phyloP scores from a whole-genome alignment of 2,329 filamentous ascomycete species.

The Colletotrichum australisinense region DNA sequence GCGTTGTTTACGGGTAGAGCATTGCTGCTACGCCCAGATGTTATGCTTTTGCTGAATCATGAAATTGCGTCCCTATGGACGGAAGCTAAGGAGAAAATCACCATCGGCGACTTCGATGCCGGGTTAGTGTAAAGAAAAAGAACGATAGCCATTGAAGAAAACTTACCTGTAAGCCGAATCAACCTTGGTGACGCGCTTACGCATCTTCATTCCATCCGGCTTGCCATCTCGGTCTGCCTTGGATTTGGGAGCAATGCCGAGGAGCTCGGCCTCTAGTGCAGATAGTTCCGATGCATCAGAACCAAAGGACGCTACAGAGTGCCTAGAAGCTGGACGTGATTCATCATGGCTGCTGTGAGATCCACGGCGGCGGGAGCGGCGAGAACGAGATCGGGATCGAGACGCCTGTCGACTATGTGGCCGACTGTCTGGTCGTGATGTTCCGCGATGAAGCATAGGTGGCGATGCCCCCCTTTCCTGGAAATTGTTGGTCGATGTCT shows the following conservation, averaged over 20 bases:
- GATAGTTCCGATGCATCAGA: conserved; percentile 47
- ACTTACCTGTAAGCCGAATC: conserved; percentile 53
- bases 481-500: conserved; percentile 1
- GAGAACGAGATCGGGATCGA: neutral
- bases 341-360: conserved; percentile 26
- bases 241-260: conserved; percentile 46
- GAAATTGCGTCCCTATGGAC: neutral
- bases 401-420: conserved; percentile 7
- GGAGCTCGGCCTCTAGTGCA: conserved; percentile 51
- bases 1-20: neutral
- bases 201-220: conserved; percentile 41
- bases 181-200: conserved; percentile 46
- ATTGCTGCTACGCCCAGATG: neutral
- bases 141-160: neutral
- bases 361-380: conserved; percentile 7
- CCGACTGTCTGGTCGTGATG: conserved; percentile 13
- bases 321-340: conserved; percentile 31
- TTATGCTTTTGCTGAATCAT: neutral
- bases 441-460: neutral
- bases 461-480: neutral
- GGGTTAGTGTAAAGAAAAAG: neutral
- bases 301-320: conserved; percentile 22
- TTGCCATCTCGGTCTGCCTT: conserved; percentile 43
- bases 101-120: conserved; percentile 48
- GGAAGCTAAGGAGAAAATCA: conserved; percentile 29